phyloP scores from a whole-genome alignment of 1,284 basidiomycete species.

The Meira nashicola region DNA sequence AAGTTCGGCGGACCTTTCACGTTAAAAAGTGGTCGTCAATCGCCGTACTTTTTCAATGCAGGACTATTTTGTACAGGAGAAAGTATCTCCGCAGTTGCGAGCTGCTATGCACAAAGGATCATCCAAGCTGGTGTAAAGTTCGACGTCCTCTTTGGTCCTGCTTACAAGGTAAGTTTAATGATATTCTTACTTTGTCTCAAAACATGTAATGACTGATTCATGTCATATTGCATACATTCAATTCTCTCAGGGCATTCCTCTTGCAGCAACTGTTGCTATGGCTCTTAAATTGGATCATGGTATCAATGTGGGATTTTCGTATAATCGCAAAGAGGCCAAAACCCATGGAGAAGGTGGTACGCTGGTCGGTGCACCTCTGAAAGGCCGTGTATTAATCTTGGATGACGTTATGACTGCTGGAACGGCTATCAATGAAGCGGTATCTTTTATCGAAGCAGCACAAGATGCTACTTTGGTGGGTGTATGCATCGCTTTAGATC shows the following conservation, averaged over 20 bases:
- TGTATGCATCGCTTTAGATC: slow-evolving; percentile 82
- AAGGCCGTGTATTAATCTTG: slow-evolving; percentile 70
- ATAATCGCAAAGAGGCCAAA: slow-evolving; percentile 93
- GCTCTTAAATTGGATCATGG: slow-evolving; percentile 63
- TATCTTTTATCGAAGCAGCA: slow-evolving; percentile 38
- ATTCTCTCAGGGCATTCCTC: slow-evolving; percentile 67
- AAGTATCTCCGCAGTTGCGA: slow-evolving; percentile 71
- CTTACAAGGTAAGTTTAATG: slow-evolving; percentile 66
- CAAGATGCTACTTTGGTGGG: slow-evolving; percentile 62
- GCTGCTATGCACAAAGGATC: slow-evolving; percentile 77
- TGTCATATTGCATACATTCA: not conserved
- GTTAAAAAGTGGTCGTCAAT: slow-evolving; percentile 79
- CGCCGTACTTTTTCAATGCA: slow-evolving; percentile 97
- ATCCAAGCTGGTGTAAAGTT: slow-evolving; percentile 61
- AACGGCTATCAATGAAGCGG: slow-evolving; percentile 50
- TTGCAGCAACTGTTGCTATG: slow-evolving; percentile 81
- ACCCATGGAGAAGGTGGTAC: slow-evolving; percentile 94
- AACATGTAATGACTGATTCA: not conserved
- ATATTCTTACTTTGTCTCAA: not conserved
- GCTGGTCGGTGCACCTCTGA: slow-evolving; percentile 78
- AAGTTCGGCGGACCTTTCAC: slow-evolving; percentile 50
- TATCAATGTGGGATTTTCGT: slow-evolving; percentile 73
- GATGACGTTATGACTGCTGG: slow-evolving; percentile 98
- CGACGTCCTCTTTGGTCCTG: slow-evolving; percentile 90
- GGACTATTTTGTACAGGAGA: slow-evolving; percentile 75